Evolutionary conservation across 225 moss, liverwort and hornwort genomes (phyloP).

Genomic region (Pseudoscleropodium purum): DNA sequence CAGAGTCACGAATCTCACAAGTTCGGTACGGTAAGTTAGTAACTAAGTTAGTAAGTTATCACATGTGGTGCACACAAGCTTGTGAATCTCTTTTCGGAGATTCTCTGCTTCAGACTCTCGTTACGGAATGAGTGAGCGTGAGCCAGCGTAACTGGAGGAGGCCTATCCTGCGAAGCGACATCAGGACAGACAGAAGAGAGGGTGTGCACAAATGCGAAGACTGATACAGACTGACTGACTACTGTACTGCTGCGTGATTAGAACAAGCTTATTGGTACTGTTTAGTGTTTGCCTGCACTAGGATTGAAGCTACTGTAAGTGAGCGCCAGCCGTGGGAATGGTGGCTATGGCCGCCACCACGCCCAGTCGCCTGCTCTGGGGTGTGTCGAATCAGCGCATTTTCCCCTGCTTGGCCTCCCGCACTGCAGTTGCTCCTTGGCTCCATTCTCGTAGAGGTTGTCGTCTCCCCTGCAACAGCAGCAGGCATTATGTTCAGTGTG

Average conservation of each 20-base stretch:
- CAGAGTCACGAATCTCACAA: not conserved
- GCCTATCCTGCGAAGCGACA: not conserved
- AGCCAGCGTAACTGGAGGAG: not conserved
- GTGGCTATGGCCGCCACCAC: not conserved
- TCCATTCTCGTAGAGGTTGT: not conserved
- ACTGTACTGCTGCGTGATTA: not conserved
- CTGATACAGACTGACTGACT: not conserved
- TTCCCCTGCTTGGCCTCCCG: not conserved
- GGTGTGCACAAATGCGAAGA: not conserved
- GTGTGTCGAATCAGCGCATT: slow-evolving; percentile 10
- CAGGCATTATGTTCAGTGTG: not conserved
- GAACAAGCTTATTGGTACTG: not conserved
- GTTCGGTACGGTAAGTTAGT: not conserved
- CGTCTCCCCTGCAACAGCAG: not conserved
- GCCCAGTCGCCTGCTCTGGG: slow-evolving; percentile 10
- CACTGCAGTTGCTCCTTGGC: not conserved
- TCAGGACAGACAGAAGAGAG: not conserved
- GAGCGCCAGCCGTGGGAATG: not conserved
- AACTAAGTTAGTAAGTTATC: not conserved
- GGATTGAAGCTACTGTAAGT: not conserved
- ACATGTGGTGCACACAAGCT: not conserved
- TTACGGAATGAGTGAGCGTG: not conserved
- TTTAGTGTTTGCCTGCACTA: too few relatives aligned
- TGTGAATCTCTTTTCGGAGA: not conserved
- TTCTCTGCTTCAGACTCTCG: not conserved